phyloP scores from a whole-genome alignment of 345 rosid species.

The Trapa incisa region DNA sequence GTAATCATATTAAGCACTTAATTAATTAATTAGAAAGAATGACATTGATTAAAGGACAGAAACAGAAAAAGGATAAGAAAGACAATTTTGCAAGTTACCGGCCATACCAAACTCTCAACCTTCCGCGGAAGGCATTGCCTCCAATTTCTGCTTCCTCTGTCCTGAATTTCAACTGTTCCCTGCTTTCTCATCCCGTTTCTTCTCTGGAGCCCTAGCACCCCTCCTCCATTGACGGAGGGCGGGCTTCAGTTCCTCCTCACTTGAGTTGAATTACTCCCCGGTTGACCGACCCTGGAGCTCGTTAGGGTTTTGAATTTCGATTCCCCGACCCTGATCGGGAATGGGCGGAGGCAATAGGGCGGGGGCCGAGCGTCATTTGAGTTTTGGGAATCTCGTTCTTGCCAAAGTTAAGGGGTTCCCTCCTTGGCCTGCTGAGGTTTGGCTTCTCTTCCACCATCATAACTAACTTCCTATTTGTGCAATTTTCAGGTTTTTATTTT shows the following conservation, averaged over 20 bases:
- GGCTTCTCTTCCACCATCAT: background rate
- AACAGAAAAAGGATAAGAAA: no score
- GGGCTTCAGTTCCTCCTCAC: background rate
- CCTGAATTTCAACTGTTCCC: slow-evolving; percentile 7
- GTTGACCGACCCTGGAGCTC: background rate
- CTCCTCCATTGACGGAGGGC: background rate
- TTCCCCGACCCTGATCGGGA: background rate
- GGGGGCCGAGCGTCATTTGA: slow-evolving; percentile 40
- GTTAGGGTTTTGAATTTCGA: slow-evolving; percentile 6
- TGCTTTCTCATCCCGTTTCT: background rate
- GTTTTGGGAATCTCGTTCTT: slow-evolving; percentile 89
- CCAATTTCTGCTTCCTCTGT: background rate
- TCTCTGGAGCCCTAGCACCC: background rate
- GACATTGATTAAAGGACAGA: no score
- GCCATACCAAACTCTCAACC: no score
- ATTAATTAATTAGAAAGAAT: no score
- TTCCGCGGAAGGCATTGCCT: no score
- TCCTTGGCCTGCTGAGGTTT: slow-evolving; percentile 95
- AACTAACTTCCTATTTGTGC: background rate
- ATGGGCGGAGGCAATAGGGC: slow-evolving; percentile 63
- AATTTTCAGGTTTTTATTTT: background rate
- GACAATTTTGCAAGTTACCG: no score
- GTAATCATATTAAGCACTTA: no score
- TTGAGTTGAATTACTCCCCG: background rate
- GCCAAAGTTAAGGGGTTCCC: slow-evolving; percentile 98